phyloP scores from a whole-genome alignment of 164 flowering plant species.

The Santalum album region DNA sequence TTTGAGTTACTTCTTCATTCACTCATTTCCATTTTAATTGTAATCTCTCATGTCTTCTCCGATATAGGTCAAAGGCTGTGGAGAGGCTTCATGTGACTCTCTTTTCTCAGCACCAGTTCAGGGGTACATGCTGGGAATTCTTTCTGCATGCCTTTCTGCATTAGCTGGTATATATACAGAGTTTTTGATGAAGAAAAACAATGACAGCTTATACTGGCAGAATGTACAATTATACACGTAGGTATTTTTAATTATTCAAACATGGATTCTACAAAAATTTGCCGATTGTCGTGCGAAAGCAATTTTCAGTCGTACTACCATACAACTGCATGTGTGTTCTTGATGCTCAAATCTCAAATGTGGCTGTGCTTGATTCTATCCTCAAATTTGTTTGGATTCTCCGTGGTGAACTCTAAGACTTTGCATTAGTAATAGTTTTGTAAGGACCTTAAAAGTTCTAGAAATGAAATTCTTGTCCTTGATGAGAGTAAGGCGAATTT shows the following conservation, averaged over 20 bases:
- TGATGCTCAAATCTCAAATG: too few species aligned
- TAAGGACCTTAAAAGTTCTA: too few species aligned
- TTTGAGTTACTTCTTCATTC: neutral
- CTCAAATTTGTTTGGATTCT: too few species aligned
- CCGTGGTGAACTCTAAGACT: too few species aligned
- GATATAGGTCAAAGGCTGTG: conserved; percentile 83
- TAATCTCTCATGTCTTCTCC: neutral
- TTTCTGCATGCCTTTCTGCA: conserved; percentile 96
- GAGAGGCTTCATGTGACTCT: conserved; percentile 81
- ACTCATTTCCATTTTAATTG: neutral
- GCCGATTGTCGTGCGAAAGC: too few species aligned
- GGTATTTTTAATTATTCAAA: conserved; percentile 29
- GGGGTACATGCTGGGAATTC: conserved; percentile 79
- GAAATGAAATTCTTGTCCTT: too few species aligned
- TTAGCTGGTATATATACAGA: conserved; percentile 98
- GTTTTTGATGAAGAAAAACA: conserved; percentile 94
- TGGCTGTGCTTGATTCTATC: too few species aligned
- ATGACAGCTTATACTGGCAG: conserved; percentile 93
- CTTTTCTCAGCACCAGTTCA: conserved; percentile 87
- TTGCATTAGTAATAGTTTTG: too few species aligned
- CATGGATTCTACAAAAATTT: too few species aligned
- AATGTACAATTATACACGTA: conserved; percentile 91
- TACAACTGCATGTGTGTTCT: too few species aligned
- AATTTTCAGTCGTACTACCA: too few species aligned
- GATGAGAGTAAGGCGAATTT: too few species aligned